A percentile compares a stretch with the other conserved stretches of the same genome.
Conservation (phyloP, 169 alveolate species). For the Perkinsus olseni region DNA sequence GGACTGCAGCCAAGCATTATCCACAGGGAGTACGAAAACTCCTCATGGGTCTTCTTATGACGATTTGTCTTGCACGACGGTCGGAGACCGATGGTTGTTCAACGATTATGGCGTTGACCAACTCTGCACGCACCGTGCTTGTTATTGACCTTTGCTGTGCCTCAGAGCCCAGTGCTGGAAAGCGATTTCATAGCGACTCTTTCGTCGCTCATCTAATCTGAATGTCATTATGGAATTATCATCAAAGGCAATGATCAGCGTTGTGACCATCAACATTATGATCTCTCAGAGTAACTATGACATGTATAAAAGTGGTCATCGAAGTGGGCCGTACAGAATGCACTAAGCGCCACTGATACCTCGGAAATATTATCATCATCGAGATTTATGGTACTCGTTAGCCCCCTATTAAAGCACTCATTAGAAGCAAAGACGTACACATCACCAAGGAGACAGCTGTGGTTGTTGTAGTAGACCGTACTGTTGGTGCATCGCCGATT, state of each 20-base stretch:
- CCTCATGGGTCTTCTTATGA: neutral
- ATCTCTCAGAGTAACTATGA: neutral
- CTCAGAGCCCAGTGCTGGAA: constrained; percentile 5
- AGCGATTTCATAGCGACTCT: neutral
- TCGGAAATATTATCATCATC: neutral
- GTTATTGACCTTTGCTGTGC: neutral
- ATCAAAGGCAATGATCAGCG: neutral
- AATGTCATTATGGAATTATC: neutral
- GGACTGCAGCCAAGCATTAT: neutral
- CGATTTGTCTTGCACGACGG: neutral
- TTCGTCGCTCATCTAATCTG: neutral
- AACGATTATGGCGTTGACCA: neutral
- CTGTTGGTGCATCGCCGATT: neutral
- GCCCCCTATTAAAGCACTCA: neutral
- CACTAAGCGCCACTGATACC: neutral
- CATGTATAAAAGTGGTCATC: neutral
- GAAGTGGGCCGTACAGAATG: neutral
- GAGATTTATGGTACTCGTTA: neutral
- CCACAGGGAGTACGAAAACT: neutral
- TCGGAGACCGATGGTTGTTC: neutral
- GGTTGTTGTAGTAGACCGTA: neutral
- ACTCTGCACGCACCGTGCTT: neutral
- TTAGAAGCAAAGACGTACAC: neutral
- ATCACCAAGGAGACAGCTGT: neutral
- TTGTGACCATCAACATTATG: too few relatives aligned